phyloP scores from a whole-genome alignment of 2,329 filamentous ascomycete species.

The Ascochyta pisi region DNA sequence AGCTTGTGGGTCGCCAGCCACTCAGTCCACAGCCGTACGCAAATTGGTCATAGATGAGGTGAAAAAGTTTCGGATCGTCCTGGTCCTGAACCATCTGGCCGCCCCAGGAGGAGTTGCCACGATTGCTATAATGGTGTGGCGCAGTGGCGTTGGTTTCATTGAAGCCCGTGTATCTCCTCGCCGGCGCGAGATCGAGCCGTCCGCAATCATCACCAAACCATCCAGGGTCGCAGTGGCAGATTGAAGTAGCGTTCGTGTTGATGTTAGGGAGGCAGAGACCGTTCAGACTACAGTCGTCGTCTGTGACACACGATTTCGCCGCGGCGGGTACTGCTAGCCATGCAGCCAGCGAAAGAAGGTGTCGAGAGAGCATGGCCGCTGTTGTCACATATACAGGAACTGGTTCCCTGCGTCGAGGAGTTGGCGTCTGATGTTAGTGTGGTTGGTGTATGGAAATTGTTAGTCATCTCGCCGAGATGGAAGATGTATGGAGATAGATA shows the following conservation, averaged over 20 bases:
- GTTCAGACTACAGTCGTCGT: constrained; percentile 52
- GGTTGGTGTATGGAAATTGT: background rate
- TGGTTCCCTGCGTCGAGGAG: background rate
- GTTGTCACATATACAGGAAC: background rate
- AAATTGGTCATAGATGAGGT: constrained; percentile 57
- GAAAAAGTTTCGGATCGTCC: constrained; percentile 48
- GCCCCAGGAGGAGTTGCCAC: constrained; percentile 58
- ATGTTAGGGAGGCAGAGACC: constrained; percentile 40
- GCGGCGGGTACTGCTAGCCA: background rate
- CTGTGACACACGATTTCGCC: constrained; percentile 28
- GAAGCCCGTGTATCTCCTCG: constrained; percentile 53
- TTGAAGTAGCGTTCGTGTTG: background rate
- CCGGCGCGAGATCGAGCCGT: constrained; percentile 54
- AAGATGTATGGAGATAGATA: constrained; percentile 6
- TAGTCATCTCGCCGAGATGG: background rate
- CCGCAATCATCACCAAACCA: constrained; percentile 56
- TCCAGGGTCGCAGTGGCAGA: constrained; percentile 49
- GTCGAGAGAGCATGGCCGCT: background rate
- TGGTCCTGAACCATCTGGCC: constrained; percentile 56
- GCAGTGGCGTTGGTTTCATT: constrained; percentile 50
- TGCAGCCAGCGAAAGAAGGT: background rate
- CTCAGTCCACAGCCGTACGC: constrained; percentile 55
- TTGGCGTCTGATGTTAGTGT: background rate
- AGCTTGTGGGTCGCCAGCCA: constrained; percentile 58
- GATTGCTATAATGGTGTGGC: constrained; percentile 20